A percentile compares a stretch with the other conserved stretches of the same genome.
These are phyloP conservation scores for Lodderomyces beijingensis DNA, from an alignment of 1,139 yeast genomes.

Conservation along the genomic window DNA sequence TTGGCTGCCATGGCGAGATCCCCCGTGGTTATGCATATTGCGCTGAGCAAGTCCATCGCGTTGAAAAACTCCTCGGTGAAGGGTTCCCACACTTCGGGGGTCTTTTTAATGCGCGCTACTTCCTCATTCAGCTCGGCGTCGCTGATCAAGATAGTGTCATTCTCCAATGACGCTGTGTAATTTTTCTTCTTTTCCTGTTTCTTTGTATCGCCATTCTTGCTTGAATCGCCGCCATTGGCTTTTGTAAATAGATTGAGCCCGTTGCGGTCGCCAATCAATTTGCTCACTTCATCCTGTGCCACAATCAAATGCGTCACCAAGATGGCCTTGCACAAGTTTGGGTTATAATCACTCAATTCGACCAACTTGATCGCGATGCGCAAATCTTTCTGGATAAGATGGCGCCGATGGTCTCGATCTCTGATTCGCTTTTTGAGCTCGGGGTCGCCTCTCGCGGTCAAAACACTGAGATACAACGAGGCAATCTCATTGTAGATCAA, in stretches of 20 bases:
- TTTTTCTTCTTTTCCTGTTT: conserved; percentile 4
- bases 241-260: conserved; percentile 8
- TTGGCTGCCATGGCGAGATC: conserved; percentile 61
- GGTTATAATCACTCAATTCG: conserved; percentile 48
- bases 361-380: conserved; percentile 66
- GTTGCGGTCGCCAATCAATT: conserved; percentile 6
- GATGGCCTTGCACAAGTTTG: conserved; percentile 54
- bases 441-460: conserved; percentile 26
- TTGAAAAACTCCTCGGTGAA: conserved; percentile 72
- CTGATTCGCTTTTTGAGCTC: conserved; percentile 13
- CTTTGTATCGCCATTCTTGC: conserved; percentile 1
- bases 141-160: conserved; percentile 17
- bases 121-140: conserved; percentile 14
- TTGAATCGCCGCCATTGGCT: conserved; percentile 1
- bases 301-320: conserved; percentile 59
- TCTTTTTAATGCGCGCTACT: conserved; percentile 22
- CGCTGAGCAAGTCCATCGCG: conserved; percentile 66
- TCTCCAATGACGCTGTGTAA: conserved; percentile 15
- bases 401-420: conserved; percentile 40
- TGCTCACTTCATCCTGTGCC: conserved; percentile 52
- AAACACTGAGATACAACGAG: conserved; percentile 56
- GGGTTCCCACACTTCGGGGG: conserved; percentile 61
- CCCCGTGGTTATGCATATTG: conserved; percentile 62
- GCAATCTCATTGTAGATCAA: conserved; percentile 65
- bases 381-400: conserved; percentile 66